Base-by-base conservation (phyloP, 257 asterid species). In the Handroanthus guayacan region DNA sequence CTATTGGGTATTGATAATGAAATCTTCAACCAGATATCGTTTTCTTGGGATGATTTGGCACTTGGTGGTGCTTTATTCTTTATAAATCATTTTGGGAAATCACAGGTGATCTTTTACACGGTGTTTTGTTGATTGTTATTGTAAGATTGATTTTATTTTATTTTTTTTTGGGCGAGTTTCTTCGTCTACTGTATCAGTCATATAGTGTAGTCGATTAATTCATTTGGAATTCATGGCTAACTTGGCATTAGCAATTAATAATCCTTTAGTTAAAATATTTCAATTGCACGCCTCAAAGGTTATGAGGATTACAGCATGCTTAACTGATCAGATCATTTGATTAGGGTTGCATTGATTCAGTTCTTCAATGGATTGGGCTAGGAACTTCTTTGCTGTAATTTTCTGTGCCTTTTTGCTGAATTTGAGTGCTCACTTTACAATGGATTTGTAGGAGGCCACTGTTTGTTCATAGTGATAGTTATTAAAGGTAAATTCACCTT, bases 261-360 rank as follows among this genome's bases (percentile, higher is more conserved):
- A 25, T 38, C 70, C n/a, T 38, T 17, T 5, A 17, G 14, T 43
- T 65, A 47, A 17, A 41, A 20, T 65, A 43, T 43, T 65, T 41
- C 25, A 34, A 36, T 12, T 16, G 8, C 47, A 43, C 70, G 10
- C 17, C 55, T 34, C 16, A 5, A 9, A 62, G 5, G 37, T 31
- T 62, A n/a, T 62, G 16, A 6, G 68, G 34, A 62, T 31, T 50
- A 14, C 77, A 31, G 12, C 18, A 51, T 62, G 51, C 78, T 62
- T 17, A 36, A 34, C 20, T 45, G 70, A 61, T 38, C 25, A 36
- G 44, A 62, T 62, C 48, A 62, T 73, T 31, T 74, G 56, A 44
- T 44, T 12, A 57, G 31, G 25, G 37, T 17, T 45, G 38, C 55
- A 47, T 39, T 58, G 75, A 25, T 18, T 43, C 25, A 9, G 47